Conservation (phyloP, 352 stramenopile genomes). For the Phytophthora citrophthora region DNA sequence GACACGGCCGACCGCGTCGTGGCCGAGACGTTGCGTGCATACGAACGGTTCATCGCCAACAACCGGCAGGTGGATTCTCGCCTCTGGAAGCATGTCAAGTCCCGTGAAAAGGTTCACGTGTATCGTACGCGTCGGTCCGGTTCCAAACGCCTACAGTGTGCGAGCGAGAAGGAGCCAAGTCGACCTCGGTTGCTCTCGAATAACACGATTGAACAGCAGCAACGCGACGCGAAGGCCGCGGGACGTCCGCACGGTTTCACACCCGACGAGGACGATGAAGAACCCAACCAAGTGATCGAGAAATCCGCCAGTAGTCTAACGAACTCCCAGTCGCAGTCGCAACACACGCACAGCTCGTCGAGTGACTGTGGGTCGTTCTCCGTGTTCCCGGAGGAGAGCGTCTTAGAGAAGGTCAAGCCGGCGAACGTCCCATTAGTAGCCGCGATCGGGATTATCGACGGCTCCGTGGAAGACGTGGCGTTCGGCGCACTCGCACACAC, state of each 20-base stretch:
- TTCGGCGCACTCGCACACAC: conserved; percentile 48
- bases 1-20: conserved; percentile 64
- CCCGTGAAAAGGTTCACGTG: conserved; percentile 62
- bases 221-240: conserved; percentile 27
- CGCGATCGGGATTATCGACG: conserved; percentile 43
- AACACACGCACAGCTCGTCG: conserved; percentile 45
- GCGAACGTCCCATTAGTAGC: conserved; percentile 40
- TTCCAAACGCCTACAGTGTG: conserved; percentile 23
- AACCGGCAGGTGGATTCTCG: conserved; percentile 44
- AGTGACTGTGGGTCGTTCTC: conserved; percentile 48
- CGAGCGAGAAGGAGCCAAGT: conserved; percentile 39
- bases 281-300: conserved; percentile 14
- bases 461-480: conserved; percentile 51
- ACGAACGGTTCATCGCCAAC: conserved; percentile 55
- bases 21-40: conserved; percentile 58
- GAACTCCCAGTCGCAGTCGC: conserved; percentile 20
- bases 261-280: conserved; percentile 27
- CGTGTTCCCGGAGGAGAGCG: conserved; percentile 41
- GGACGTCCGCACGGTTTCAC: conserved; percentile 34
- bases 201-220: conserved; percentile 43
- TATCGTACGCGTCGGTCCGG: conserved; percentile 57
- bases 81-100: conserved; percentile 65
- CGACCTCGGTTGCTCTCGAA: conserved; percentile 53
- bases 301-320: conserved; percentile 21
- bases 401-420: conserved; percentile 48